These are phyloP conservation scores for Daldinia caldariorum DNA, from an alignment of 495 filamentous ascomycete species.

Conservation along the genomic window DNA sequence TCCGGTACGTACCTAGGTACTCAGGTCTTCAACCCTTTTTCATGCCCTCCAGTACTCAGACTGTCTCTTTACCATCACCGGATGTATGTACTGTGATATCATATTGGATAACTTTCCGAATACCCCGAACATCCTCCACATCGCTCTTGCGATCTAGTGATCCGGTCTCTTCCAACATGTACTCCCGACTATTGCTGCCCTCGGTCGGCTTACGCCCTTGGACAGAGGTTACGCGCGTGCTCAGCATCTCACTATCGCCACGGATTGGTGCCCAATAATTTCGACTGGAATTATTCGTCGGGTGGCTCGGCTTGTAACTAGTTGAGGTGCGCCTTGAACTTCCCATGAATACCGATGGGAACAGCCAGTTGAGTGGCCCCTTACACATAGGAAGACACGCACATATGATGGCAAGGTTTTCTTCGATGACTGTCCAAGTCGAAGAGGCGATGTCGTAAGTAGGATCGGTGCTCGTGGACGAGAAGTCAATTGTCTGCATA, in stretches of 20 bases:
- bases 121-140: constrained; percentile 30
- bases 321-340: constrained; percentile 18
- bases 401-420: constrained; percentile 59
- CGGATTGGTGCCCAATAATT: constrained; percentile 32
- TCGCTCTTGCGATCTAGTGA: constrained; percentile 23
- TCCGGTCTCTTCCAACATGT: constrained; percentile 30
- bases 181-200: constrained; percentile 29
- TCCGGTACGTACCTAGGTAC: too few relatives aligned
- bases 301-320: constrained; percentile 22
- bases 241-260: constrained; percentile 36
- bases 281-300: constrained; percentile 24
- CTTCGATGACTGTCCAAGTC: constrained; percentile 60
- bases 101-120: constrained; percentile 42
- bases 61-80: constrained; percentile 15
- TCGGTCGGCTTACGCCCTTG: constrained; percentile 17
- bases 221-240: constrained; percentile 36
- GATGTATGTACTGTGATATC: constrained; percentile 40
- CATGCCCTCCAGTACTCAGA: neutral
- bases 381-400: constrained; percentile 57
- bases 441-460: constrained; percentile 51
- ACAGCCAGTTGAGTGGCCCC: constrained; percentile 37
- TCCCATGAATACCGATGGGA: constrained; percentile 34
- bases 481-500: constrained; percentile 44
- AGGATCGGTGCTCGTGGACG: constrained; percentile 43
- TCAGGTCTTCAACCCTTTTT: too few relatives aligned